Evolutionary conservation across 2,329 filamentous ascomycete genomes (phyloP).

Genomic region (Pseudogymnoascus sp.): DNA sequence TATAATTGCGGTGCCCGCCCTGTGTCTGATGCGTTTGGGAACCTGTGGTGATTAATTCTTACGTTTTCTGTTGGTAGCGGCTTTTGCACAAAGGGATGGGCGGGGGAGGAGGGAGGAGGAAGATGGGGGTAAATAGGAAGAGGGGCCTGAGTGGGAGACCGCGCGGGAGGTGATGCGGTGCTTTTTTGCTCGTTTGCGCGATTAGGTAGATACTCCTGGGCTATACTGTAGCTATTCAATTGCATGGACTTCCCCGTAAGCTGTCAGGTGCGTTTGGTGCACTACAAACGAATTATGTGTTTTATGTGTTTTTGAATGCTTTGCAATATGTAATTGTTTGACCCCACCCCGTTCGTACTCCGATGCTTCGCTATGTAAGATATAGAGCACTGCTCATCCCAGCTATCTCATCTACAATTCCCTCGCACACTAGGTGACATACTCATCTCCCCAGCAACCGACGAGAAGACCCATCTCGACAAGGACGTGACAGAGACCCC

Average conservation of each 20-base stretch:
- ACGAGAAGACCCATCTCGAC: neutral
- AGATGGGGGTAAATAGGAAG: neutral
- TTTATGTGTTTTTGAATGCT: neutral
- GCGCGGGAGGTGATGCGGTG: neutral
- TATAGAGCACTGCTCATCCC: neutral
- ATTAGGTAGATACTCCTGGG: conserved; percentile 6
- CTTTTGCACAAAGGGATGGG: neutral
- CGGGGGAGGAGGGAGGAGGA: neutral
- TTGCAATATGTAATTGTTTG: neutral
- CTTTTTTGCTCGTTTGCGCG: neutral
- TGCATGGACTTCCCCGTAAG: neutral
- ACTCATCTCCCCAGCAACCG: neutral
- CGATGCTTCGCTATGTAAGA: neutral
- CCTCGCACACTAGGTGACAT: neutral
- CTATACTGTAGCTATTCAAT: neutral
- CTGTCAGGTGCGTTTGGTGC: neutral
- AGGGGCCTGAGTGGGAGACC: neutral
- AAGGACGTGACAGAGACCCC: neutral
- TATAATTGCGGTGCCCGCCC: neutral
- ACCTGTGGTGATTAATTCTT: conserved; percentile 2
- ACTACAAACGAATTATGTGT: neutral
- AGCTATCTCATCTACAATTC: neutral
- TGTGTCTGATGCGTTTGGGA: neutral
- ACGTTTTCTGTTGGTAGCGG: neutral
- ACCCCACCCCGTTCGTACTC: neutral